Conservation (phyloP, 257 asterid genomes). For the Plantago ovata region DNA sequence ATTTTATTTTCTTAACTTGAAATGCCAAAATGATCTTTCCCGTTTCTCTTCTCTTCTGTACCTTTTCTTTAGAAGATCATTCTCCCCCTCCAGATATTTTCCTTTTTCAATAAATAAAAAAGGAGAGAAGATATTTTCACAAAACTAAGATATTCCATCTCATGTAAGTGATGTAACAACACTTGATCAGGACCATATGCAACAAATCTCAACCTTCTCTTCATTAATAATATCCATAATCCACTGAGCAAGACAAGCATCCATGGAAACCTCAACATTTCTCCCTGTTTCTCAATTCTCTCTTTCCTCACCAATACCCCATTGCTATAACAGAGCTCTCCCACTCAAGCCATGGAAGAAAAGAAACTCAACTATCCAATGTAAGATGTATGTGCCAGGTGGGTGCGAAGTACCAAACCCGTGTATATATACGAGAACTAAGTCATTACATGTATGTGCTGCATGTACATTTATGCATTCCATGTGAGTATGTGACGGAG, state of each 20-base stretch:
- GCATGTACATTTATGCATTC: neutral
- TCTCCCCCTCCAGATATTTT: too few relatives aligned
- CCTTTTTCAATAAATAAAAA: too few relatives aligned
- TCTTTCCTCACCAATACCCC: conserved; percentile 25
- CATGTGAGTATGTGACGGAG: neutral
- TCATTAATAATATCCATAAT: conserved; percentile 1
- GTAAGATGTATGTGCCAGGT: conserved; percentile 98
- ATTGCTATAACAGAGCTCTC: conserved; percentile 18
- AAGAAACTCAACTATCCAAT: conserved; percentile 34
- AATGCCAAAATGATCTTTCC: too few relatives aligned
- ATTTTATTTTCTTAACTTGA: too few relatives aligned
- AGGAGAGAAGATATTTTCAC: too few relatives aligned
- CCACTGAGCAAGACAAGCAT: neutral
- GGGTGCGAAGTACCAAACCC: conserved; percentile 12
- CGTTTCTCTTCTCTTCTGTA: too few relatives aligned
- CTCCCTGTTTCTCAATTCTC: conserved; percentile 24
- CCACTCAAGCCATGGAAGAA: conserved; percentile 34
- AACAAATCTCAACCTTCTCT: neutral
- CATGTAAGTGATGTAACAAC: too few relatives aligned
- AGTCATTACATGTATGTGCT: too few relatives aligned
- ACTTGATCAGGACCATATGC: too few relatives aligned
- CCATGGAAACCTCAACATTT: conserved; percentile 43
- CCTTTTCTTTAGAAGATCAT: too few relatives aligned
- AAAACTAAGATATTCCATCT: too few relatives aligned
- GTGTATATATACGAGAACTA: neutral